Evolutionary conservation across 352 stramenopile species (phyloP), one percentile per base, ranked within the genome.

Genomic region (Aphanomyces invadans): DNA sequence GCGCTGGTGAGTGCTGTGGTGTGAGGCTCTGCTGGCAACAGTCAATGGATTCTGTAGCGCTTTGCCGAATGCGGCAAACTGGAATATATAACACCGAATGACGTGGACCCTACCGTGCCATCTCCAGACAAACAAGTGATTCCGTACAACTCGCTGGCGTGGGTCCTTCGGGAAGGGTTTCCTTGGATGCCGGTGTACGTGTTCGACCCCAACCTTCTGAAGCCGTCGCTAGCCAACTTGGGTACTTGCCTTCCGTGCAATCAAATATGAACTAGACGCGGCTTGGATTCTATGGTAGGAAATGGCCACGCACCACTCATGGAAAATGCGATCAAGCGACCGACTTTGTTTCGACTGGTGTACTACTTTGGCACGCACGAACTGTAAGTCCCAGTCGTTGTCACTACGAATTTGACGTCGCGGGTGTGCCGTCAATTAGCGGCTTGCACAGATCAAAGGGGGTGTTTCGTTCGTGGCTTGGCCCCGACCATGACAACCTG

Each of bases 141-240:
- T 33, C 49, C 49, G 11, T 57, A 39, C 25, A 33, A 32, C 19
- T 57, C 49, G 25, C 7, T 57, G 21, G 49, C 49, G 25, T 57
- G 49, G 49, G 49, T 38, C 0, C 19, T 57, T n/a, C 49, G 49
- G 11, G 49, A 57, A n/a, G 49, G 49, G 5, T 57, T 38, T 33
- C 49, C 49, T 11, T 57, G 49, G 49, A 33, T 57, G 49, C 49
- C 49, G n/a, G 49, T 32, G 12, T 57, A 57, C 19, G 49, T 57
- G 29, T 33, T 7, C 23, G 49, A 57, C 4, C 49, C 49, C 15
- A 5, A 11, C 29, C 12, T 57, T 29, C 15, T 57, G 4, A 57
- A 57, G 29, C 29, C 49, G 12, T 15, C 21, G 19, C n/a, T 57
- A n/a, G 12, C 11, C 11, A 29, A 33, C 15, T n/a, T 57, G 49